phyloP scores from a whole-genome alignment of 192 early-diverging fungal species.

The Mortierella alpina region DNA sequence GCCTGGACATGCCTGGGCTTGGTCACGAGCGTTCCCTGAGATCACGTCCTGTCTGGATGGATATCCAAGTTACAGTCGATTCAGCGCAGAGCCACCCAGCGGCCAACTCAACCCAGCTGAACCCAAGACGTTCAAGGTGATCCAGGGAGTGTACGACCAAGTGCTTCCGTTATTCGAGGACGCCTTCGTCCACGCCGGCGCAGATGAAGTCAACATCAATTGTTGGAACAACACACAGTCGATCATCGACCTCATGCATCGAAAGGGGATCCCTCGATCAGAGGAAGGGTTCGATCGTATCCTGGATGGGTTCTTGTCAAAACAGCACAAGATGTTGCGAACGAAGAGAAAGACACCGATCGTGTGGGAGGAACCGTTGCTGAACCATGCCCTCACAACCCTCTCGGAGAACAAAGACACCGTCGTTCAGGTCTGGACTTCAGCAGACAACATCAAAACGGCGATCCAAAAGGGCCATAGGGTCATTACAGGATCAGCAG shows the following conservation, averaged over 20 bases:
- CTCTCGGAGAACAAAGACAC: conserved; percentile 64
- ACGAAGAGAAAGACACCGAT: conserved; percentile 65
- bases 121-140: conserved; percentile 70
- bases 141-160: conserved; percentile 74
- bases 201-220: conserved; percentile 79
- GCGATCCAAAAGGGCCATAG: conserved; percentile 72
- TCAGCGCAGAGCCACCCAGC: conserved; percentile 74
- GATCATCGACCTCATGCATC: conserved; percentile 36
- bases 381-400: conserved; percentile 61
- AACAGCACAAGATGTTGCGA: conserved; percentile 59
- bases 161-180: conserved; percentile 77
- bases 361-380: conserved; percentile 85
- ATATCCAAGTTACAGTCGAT: conserved; percentile 62
- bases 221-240: conserved; percentile 71
- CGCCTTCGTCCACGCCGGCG: conserved; percentile 78
- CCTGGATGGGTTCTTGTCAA: conserved; percentile 58
- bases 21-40: conserved; percentile 59
- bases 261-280: conserved; percentile 12
- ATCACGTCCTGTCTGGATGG: conserved; percentile 67
- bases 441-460: conserved; percentile 65
- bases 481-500: conserved; percentile 71
- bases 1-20: conserved; percentile 82
- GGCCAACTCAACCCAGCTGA: conserved; percentile 85
- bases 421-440: conserved; percentile 79
- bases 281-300: conserved; percentile 31